Base-by-base conservation (phyloP, 345 rosid genomes). In the Brassica nigra region DNA sequence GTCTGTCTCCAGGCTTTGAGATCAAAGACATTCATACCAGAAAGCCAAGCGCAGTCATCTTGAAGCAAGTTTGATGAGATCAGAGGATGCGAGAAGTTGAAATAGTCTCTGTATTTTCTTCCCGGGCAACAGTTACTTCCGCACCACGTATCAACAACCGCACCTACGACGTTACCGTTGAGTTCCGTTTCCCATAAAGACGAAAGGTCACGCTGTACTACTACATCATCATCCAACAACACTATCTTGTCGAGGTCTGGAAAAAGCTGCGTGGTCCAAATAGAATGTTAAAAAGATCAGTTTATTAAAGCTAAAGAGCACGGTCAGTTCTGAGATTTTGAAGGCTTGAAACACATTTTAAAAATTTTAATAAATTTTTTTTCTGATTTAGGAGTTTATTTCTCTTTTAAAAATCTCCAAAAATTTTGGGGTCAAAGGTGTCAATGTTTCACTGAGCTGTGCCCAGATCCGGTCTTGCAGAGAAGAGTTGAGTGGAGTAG, bases 191-290 rank as follows among this genome's bases (percentile, higher is more conserved):
- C 92, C 97, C 97, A 95, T 74, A 95, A 84, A 33, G 94, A 72
- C 63, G 97, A 92, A 73, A 89, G 78, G 85, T 95, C 97, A 18
- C 82, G 97, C 76, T 91, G 99, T 52, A 92, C 88, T 23, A 92
- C 92, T 27, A 92, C 89, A 87, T 94, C 97, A 80, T 94, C 95
- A 15, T 94, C 97, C 88, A 94, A 89, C 88, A 94, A 88, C 65
- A 92, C 91, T 80, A 94, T 83, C 93, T 85, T 94, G 83, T 87
- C 75, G 79, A 94, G 97, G 78, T 90, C 94, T 66, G 98, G 98
- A 86, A 94, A 91, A 75, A 94, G 90, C 98, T 94, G 98, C 34
- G 34, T 52, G 62, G 62, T 57, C 89, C 15, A 87, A 67, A 66
- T 67, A 84, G 85, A 80, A 79, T 64, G 80, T 83, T 59, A 76